Percentiles rank a stretch among this genome's conserved stretches.
Evolutionary conservation across 495 filamentous ascomycete species (phyloP).

Genomic region (Rostrohypoxylon terebratum): DNA sequence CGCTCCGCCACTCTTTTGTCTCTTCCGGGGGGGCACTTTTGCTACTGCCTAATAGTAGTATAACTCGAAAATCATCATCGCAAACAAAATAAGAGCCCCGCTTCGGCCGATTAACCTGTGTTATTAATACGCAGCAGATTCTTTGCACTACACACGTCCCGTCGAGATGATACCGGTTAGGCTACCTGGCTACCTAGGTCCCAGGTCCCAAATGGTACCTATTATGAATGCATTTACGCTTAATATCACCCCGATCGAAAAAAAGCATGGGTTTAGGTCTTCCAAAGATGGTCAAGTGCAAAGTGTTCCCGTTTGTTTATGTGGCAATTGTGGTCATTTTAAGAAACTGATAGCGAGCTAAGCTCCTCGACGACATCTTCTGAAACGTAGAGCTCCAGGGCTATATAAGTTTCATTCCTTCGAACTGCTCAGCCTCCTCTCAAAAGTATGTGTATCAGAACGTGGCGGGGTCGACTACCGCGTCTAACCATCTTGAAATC

Average conservation of each 20-base stretch:
- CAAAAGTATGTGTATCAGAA: constrained; percentile 28
- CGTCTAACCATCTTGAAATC: constrained; percentile 26
- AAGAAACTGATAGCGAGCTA: constrained; percentile 32
- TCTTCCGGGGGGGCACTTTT: not conserved
- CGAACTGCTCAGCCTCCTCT: constrained; percentile 37
- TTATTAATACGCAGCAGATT: not conserved
- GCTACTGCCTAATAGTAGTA: constrained; percentile 1
- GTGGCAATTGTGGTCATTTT: constrained; percentile 22
- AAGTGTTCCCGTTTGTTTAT: not conserved
- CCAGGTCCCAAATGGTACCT: not conserved
- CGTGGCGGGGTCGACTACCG: constrained; percentile 37
- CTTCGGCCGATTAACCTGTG: constrained; percentile 3
- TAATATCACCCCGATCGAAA: not conserved
- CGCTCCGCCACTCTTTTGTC: not conserved
- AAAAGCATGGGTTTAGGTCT: not conserved
- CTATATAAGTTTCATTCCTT: constrained; percentile 38
- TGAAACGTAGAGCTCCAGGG: constrained; percentile 29
- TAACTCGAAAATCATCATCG: constrained; percentile 2
- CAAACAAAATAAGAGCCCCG: not conserved
- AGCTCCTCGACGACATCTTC: constrained; percentile 19
- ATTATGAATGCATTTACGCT: not conserved
- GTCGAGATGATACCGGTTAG: constrained; percentile 3
- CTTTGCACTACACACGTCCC: not conserved
- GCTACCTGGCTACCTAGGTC: not conserved
- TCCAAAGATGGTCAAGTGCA: not conserved